Percentiles rank a stretch among this genome's conserved stretches.
phyloP scores from a whole-genome alignment of 1,139 yeast genomes.

The Candida anutae region DNA sequence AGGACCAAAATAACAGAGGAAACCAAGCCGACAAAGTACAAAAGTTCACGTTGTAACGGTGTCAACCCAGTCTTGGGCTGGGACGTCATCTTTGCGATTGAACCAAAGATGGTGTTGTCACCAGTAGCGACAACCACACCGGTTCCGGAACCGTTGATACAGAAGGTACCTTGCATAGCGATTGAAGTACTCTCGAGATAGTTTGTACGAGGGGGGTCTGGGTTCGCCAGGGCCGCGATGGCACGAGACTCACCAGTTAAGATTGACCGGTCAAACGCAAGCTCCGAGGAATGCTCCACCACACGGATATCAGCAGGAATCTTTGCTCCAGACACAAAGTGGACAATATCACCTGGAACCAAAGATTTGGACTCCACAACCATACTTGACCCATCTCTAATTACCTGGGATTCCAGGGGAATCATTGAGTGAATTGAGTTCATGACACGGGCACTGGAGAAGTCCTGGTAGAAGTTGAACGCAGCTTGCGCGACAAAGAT shows the following conservation, averaged over 20 bases:
- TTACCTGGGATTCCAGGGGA: slow-evolving; percentile 24
- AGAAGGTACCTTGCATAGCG: slow-evolving; percentile 40
- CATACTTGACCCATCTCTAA: slow-evolving; percentile 15
- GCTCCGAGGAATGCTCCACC: slow-evolving; percentile 16
- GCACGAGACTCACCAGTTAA: slow-evolving; percentile 30
- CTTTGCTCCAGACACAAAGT: slow-evolving; percentile 19
- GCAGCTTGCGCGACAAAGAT: slow-evolving; percentile 42
- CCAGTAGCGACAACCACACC: slow-evolving; percentile 28
- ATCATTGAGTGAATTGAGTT: slow-evolving; percentile 39
- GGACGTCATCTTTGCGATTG: slow-evolving; percentile 24
- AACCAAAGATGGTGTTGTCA: slow-evolving; percentile 25
- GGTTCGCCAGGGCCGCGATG: slow-evolving; percentile 12
- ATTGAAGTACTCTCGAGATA: slow-evolving; percentile 37
- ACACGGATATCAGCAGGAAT: slow-evolving; percentile 28
- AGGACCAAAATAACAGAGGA: slow-evolving; percentile 15
- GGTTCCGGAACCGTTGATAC: slow-evolving; percentile 22
- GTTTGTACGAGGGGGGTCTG: slow-evolving; percentile 21
- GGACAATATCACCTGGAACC: slow-evolving; percentile 26
- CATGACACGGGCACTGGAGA: slow-evolving; percentile 42
- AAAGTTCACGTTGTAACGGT: slow-evolving; percentile 25
- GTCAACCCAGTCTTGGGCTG: slow-evolving; percentile 22
- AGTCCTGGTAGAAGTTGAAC: slow-evolving; percentile 45
- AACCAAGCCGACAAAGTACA: slow-evolving; percentile 20
- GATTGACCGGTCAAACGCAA: slow-evolving; percentile 27
- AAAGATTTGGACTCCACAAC: slow-evolving; percentile 14